Percentiles rank a stretch among this genome's conserved stretches.
These are phyloP conservation scores for Cochlearia excelsa DNA, from an alignment of 345 rosid species.

Conservation along the genomic window DNA sequence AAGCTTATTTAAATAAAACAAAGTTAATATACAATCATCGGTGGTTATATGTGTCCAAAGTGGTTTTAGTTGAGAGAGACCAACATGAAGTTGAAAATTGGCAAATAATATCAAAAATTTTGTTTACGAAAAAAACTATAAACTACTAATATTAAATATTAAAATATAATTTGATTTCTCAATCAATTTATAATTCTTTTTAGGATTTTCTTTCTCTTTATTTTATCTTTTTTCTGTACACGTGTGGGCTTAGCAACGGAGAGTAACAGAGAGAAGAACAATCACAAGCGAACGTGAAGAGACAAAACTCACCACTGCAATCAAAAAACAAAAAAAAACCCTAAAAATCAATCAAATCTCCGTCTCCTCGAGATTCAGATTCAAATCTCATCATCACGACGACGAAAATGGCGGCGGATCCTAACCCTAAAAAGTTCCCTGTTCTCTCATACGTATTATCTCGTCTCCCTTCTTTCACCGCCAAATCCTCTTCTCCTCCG, in stretches of 20 bases:
- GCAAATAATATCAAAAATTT: too few relatives aligned
- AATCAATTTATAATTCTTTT: too few relatives aligned
- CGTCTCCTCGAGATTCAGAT: constrained; percentile 24
- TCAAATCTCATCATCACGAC: constrained; percentile 9
- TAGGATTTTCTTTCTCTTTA: too few relatives aligned
- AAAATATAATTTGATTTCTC: too few relatives aligned
- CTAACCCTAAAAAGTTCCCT: constrained; percentile 73
- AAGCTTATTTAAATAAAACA: too few relatives aligned
- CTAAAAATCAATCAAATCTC: not conserved
- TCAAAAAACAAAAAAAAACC: not conserved
- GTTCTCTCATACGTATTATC: constrained; percentile 85
- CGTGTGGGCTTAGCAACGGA: not conserved
- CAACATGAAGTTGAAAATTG: too few relatives aligned
- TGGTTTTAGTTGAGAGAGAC: too few relatives aligned
- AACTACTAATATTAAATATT: too few relatives aligned
- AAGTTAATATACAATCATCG: too few relatives aligned
- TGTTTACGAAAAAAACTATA: too few relatives aligned
- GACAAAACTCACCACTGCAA: constrained; percentile 12
- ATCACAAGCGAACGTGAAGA: constrained; percentile 11
- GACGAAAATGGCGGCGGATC: constrained; percentile 44
- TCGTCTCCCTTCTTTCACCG: constrained; percentile 65
- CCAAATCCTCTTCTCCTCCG: constrained; percentile 41
- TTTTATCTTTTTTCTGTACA: not conserved
- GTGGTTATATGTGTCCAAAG: too few relatives aligned
- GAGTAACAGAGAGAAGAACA: not conserved